Evolutionary conservation across 176 grass and related monocot species (phyloP).

Genomic region (Avena eriantha): DNA sequence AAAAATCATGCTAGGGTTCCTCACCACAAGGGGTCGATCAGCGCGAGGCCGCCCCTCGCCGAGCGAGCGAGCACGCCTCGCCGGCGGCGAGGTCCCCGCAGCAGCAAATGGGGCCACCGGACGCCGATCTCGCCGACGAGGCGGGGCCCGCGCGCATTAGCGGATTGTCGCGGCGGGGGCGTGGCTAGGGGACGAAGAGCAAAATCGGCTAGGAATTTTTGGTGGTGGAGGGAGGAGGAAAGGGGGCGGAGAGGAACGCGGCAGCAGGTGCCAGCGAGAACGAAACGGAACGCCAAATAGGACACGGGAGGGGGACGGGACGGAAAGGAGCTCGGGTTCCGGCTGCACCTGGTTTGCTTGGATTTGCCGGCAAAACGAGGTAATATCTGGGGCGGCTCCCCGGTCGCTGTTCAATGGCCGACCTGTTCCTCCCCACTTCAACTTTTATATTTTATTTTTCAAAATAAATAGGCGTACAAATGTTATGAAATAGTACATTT

Average conservation of each 20-base stretch:
- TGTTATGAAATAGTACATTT: no score
- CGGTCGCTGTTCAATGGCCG: conserved; percentile 8
- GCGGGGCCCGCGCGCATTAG: neutral
- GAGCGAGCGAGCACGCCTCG: neutral
- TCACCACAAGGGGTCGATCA: neutral
- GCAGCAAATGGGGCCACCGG: neutral
- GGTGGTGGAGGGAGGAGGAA: conserved; percentile 23
- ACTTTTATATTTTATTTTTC: neutral
- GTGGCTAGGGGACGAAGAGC: no score
- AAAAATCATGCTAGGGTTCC: conserved; percentile 19
- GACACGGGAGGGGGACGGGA: neutral
- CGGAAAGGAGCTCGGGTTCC: neutral
- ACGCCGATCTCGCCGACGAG: neutral
- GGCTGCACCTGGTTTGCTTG: neutral
- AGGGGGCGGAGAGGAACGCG: conserved; percentile 11
- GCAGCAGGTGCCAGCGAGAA: conserved; percentile 21
- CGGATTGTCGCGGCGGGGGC: neutral
- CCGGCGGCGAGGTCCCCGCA: neutral
- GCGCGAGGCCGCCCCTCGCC: neutral
- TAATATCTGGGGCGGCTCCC: neutral
- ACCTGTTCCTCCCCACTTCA: neutral
- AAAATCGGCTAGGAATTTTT: neutral
- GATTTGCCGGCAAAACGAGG: conserved; percentile 33
- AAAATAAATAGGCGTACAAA: no score
- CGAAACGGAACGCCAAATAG: conserved; percentile 17